These are phyloP conservation scores for Colletotrichum sp. DNA, from an alignment of 2,329 filamentous ascomycete species.

Conservation along the genomic window DNA sequence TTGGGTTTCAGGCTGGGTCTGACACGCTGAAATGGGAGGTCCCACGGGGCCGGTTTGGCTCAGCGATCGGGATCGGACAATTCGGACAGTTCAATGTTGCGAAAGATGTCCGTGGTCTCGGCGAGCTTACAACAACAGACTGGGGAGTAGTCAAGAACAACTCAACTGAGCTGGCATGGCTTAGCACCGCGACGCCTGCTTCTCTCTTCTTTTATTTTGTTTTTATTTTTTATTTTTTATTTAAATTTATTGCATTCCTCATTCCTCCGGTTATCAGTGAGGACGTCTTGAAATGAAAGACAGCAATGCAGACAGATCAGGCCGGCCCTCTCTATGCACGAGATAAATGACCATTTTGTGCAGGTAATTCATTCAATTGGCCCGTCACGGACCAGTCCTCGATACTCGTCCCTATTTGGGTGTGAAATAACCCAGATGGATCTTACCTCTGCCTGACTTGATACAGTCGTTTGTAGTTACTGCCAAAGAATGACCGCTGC, in stretches of 20 bases:
- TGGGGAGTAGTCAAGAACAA: neutral
- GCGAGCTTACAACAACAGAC: neutral
- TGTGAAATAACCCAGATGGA: constrained; percentile 30
- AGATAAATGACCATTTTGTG: constrained; percentile 10
- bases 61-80: neutral
- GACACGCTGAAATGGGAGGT: neutral
- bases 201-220: too few relatives aligned
- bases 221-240: too few relatives aligned
- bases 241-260: neutral
- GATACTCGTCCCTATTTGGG: constrained; percentile 26
- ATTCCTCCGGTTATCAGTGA: neutral
- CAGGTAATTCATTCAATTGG: neutral
- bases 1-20: neutral
- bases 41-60: neutral
- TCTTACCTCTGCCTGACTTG: constrained; percentile 33
- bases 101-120: neutral
- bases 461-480: constrained; percentile 27
- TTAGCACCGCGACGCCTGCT: accelerated
- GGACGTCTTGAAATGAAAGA: accelerated
- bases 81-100: neutral
- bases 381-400: constrained; percentile 20
- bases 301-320: neutral
- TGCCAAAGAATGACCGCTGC: constrained; percentile 30
- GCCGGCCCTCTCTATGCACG: neutral
- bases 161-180: neutral